phyloP scores from a whole-genome alignment of 306 rosid genomes.

The Adenanthera pavonina region DNA sequence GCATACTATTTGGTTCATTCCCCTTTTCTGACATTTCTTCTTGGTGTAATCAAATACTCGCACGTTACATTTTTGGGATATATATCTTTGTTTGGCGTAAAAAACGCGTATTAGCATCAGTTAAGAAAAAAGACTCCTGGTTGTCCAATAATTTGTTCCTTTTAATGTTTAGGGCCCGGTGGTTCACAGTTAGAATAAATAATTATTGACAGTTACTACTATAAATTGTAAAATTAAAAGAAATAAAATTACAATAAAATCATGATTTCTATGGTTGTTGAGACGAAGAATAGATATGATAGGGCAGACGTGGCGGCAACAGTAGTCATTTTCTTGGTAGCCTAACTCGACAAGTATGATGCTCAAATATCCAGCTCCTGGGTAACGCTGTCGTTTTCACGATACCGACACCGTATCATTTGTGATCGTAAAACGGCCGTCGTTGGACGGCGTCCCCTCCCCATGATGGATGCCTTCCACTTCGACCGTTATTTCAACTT shows the following conservation, averaged over 20 bases:
- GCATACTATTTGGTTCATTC: background rate
- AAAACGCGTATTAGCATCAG: background rate
- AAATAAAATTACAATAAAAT: background rate
- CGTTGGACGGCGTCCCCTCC: background rate
- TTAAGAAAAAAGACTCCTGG: background rate
- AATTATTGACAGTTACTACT: background rate
- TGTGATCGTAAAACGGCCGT: background rate
- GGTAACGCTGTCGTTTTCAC: slow-evolving; percentile 1
- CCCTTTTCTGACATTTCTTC: background rate
- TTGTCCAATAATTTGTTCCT: background rate
- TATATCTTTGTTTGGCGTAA: background rate
- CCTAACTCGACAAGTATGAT: background rate
- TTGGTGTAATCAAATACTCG: background rate
- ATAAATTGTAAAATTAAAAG: background rate
- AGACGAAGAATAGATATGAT: background rate
- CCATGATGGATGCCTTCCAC: background rate
- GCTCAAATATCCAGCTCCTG: background rate
- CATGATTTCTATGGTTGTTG: background rate
- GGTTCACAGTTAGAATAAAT: background rate
- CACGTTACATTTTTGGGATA: background rate
- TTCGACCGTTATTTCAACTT: background rate
- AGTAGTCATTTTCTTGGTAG: background rate
- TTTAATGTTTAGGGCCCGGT: background rate
- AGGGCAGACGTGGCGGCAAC: background rate
- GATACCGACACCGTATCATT: background rate